phyloP scores from a whole-genome alignment of 768 basidiomycete species.

The Daedaleopsis nitida region DNA sequence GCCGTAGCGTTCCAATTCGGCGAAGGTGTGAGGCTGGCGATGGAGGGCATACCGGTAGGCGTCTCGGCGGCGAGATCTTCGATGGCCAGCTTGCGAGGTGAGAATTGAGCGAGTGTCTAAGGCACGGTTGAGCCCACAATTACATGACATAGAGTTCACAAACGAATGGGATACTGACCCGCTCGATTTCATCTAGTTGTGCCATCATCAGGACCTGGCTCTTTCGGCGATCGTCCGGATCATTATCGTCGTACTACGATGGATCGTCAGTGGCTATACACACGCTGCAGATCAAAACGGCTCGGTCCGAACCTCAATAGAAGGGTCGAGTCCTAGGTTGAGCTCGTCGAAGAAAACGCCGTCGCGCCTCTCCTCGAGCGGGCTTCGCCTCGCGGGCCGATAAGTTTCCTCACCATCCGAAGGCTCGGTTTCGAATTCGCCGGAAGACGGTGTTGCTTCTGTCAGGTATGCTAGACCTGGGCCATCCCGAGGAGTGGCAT shows the following conservation, averaged over 20 bases:
- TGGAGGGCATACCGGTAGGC: slow-evolving; percentile 20
- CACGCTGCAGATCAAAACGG: neutral
- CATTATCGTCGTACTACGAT: slow-evolving; percentile 63
- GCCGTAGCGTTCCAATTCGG: slow-evolving; percentile 13
- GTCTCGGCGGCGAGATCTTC: slow-evolving; percentile 25
- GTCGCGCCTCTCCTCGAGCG: slow-evolving; percentile 46
- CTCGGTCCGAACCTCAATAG: slow-evolving; percentile 37
- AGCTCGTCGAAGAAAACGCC: slow-evolving; percentile 49
- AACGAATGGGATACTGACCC: slow-evolving; percentile 40
- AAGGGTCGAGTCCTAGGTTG: slow-evolving; percentile 47
- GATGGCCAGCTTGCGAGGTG: slow-evolving; percentile 25
- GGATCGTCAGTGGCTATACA: slow-evolving; percentile 22
- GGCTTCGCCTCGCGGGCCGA: slow-evolving; percentile 32
- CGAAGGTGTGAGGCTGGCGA: slow-evolving; percentile 18
- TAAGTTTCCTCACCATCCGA: slow-evolving; percentile 20
- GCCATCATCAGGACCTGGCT: slow-evolving; percentile 77
- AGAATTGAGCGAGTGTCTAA: slow-evolving; percentile 29
- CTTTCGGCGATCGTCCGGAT: slow-evolving; percentile 71
- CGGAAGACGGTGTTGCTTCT: slow-evolving; percentile 26
- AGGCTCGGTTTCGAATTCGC: slow-evolving; percentile 13
- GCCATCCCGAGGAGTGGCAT: slow-evolving; percentile 35
- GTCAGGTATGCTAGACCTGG: slow-evolving; percentile 49
- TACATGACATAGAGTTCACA: neutral
- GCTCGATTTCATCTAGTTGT: slow-evolving; percentile 79
- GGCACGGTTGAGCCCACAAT: neutral